Conservation (phyloP, 495 filamentous ascomycete species). For the Cercophora sp. region DNA sequence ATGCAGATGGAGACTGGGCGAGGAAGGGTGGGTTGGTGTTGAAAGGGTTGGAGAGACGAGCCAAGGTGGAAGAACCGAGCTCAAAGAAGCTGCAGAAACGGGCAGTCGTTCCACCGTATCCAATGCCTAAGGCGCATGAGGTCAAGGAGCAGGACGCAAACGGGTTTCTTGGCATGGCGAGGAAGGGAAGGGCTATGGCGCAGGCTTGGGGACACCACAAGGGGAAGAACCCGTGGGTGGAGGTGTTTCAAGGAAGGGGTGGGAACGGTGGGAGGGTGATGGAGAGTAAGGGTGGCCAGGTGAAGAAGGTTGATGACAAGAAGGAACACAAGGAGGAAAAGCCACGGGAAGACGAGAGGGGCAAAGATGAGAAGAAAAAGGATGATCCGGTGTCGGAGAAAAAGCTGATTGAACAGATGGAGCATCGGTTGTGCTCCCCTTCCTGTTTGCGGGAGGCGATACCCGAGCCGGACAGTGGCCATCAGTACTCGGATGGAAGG, state of each 20-base stretch:
- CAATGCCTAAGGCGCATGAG: no score
- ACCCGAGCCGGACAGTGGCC: constrained; percentile 4
- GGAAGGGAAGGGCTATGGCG: background rate
- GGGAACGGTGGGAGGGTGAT: background rate
- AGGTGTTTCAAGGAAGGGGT: background rate
- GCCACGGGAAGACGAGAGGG: background rate
- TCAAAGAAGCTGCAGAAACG: no score
- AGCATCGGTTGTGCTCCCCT: constrained; percentile 8
- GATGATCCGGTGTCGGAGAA: background rate
- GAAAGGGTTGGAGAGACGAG: background rate
- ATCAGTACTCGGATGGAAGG: background rate
- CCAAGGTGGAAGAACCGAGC: no score
- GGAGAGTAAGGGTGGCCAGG: no score
- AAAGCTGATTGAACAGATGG: constrained; percentile 7
- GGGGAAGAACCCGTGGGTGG: no score
- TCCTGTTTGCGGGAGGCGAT: constrained; percentile 1
- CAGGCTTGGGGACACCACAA: background rate
- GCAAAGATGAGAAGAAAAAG: background rate
- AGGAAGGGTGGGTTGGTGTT: background rate
- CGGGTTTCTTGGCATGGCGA: background rate
- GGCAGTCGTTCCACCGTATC: no score
- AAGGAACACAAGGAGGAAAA: background rate
- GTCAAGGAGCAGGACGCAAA: no score
- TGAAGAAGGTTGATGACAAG: no score
- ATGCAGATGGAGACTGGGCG: background rate